Evolutionary conservation across 306 rosid species (phyloP).

Genomic region (Vigna mungo): DNA sequence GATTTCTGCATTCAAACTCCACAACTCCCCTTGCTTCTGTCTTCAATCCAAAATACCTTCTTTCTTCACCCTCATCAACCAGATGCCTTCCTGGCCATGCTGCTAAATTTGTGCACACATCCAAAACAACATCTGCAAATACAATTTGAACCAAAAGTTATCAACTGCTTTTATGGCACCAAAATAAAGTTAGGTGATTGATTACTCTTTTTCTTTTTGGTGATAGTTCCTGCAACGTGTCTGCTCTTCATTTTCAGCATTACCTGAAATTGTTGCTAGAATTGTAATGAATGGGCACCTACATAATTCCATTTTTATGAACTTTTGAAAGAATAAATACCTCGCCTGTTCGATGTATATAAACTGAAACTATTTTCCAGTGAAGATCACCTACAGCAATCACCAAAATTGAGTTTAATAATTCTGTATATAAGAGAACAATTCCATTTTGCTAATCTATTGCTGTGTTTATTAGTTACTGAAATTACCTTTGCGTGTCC

Average conservation of each 20-base stretch:
- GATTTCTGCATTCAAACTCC: constrained; percentile 93
- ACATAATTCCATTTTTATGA: neutral
- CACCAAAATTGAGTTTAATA: constrained; percentile 21
- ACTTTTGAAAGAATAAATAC: constrained; percentile 37
- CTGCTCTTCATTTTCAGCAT: constrained; percentile 97
- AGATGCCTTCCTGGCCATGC: constrained; percentile 98
- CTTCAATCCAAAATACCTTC: constrained; percentile 85
- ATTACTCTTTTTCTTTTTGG: constrained; percentile 97
- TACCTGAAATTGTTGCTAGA: constrained; percentile 59
- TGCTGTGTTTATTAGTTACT: neutral
- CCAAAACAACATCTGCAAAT: constrained; percentile 77
- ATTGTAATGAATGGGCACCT: constrained; percentile 21
- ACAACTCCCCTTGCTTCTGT: constrained; percentile 86
- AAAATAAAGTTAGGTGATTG: constrained; percentile 8
- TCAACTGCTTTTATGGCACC: neutral
- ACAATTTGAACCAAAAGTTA: constrained; percentile 10
- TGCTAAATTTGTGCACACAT: constrained; percentile 68
- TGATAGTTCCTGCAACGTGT: constrained; percentile 89
- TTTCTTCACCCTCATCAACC: constrained; percentile 78
- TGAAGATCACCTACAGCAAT: constrained; percentile 90
- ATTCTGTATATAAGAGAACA: neutral
- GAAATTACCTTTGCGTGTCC: constrained; percentile 84
- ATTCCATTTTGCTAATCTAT: neutral
- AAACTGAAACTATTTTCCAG: constrained; percentile 94
- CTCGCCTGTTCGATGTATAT: constrained; percentile 85